phyloP scores from a whole-genome alignment of 805 yeast genomes.

The Lipomyces sp. region DNA sequence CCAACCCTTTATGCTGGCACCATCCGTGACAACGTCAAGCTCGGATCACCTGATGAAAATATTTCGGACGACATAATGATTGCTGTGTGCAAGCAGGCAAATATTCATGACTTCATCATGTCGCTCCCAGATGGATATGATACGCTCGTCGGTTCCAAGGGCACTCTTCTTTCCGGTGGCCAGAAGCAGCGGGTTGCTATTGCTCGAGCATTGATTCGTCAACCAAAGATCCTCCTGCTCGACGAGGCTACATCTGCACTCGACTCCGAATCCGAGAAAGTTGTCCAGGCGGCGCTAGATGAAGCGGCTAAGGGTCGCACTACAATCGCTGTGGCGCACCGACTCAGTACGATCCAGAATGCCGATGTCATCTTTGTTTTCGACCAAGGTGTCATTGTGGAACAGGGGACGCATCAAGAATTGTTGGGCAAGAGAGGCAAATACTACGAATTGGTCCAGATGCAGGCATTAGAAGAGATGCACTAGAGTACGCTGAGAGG shows the following conservation, averaged over 20 bases:
- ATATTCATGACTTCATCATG: constrained; percentile 56
- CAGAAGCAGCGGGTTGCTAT: constrained; percentile 69
- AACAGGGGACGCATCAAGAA: constrained; percentile 54
- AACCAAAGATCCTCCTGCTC: constrained; percentile 59
- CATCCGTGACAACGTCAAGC: constrained; percentile 72
- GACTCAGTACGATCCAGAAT: constrained; percentile 63
- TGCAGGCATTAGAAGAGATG: constrained; percentile 53
- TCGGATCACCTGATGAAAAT: constrained; percentile 41
- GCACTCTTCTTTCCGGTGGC: constrained; percentile 63
- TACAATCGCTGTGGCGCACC: constrained; percentile 74
- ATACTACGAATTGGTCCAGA: constrained; percentile 49
- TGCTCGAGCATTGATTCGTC: constrained; percentile 64
- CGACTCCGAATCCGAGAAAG: constrained; percentile 65
- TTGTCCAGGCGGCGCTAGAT: constrained; percentile 65
- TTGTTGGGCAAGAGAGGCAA: constrained; percentile 48
- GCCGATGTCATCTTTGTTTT: constrained; percentile 60
- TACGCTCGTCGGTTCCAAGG: constrained; percentile 54
- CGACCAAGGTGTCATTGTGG: constrained; percentile 59
- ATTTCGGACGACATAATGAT: constrained; percentile 49
- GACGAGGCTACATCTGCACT: constrained; percentile 64
- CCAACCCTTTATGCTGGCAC: constrained; percentile 73
- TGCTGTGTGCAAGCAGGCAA: constrained; percentile 57
- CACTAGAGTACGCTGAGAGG: constrained; percentile 32
- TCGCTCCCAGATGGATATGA: constrained; percentile 60
- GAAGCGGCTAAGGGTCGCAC: constrained; percentile 67